Evolutionary conservation across 441 rosid genomes (phyloP), one percentile per base, ranked within the genome.

Genomic region (Euphorbia corollata): DNA sequence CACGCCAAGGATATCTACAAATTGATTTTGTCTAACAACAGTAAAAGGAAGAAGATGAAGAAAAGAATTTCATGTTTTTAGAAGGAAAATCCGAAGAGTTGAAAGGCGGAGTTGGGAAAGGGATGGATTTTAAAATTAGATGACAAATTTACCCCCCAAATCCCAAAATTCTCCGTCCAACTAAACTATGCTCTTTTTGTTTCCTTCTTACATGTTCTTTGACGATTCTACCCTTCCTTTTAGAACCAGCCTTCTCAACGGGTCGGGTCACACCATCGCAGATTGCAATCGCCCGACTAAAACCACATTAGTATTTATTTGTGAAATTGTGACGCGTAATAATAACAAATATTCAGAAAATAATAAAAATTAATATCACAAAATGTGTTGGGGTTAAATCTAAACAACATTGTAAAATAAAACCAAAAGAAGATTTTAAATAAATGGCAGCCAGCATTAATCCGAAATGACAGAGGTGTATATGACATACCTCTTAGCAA

Each of bases 151-250:
- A 13, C 34, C 60, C 60, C 60, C 16, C n/a, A 2, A 23, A 54
- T 0, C 58, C 13, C 22, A 8, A 19, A 24, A 20, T 54, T 19
- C 12, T 41, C 47, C 47, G 47, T 10, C 47, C 47, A 41, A 41
- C 47, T 8, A 41, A 41, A 41, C 47, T 8, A 41, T 10, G 30
- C 19, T 54, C 30, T 50, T 54, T 22, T 22, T 54, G 27, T 54
- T 54, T 54, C 20, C 54, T 50, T 50, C 54, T 50, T 50, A 50
- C 54, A 50, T 56, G 8, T 12, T 23, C 15, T 11, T 56, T 56
- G n/a, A 56, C 60, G 2, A 56, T 56, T 16, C n/a, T 56, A 56
- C 60, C 60, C 60, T 36, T 27, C 32, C 1, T 56, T 56, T 41
- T 16, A 50, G 4, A 18, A 20, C 22, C 6, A 50, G 6, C 54